Conservation (phyloP, 106 monocot genomes). For the Agapanthus africanus region DNA sequence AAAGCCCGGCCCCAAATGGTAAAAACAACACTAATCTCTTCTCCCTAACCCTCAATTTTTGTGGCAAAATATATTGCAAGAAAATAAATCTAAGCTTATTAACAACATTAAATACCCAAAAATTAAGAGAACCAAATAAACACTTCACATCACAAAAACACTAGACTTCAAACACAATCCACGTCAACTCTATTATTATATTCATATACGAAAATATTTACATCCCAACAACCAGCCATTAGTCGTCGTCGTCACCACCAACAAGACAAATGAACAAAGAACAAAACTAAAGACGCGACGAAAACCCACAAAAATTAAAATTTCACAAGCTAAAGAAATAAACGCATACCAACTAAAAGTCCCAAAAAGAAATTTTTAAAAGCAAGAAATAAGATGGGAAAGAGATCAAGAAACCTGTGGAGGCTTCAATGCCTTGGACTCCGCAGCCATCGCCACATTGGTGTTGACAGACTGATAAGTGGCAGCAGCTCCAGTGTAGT, state of each 20-base stretch:
- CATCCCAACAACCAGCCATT: no score
- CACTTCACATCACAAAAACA: no score
- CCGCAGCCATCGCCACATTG: background rate
- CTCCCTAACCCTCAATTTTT: no score
- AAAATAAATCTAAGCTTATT: no score
- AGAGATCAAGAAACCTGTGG: constrained; percentile 2
- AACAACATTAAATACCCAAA: no score
- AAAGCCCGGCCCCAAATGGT: no score
- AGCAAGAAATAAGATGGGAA: background rate
- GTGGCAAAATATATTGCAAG: no score
- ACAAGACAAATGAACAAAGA: background rate
- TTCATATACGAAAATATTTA: no score
- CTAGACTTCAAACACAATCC: no score
- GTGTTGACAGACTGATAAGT: constrained; percentile 2
- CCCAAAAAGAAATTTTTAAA: background rate
- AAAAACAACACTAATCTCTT: no score
- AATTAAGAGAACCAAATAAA: no score
- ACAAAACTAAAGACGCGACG: background rate
- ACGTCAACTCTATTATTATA: no score
- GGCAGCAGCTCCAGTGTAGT: background rate
- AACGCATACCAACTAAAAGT: background rate
- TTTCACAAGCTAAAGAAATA: background rate
- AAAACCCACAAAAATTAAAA: background rate
- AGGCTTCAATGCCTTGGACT: background rate
- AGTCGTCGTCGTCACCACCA: background rate